Base-by-base conservation (phyloP, 78 protist genomes). In the Chrysochromulina tobinii region DNA sequence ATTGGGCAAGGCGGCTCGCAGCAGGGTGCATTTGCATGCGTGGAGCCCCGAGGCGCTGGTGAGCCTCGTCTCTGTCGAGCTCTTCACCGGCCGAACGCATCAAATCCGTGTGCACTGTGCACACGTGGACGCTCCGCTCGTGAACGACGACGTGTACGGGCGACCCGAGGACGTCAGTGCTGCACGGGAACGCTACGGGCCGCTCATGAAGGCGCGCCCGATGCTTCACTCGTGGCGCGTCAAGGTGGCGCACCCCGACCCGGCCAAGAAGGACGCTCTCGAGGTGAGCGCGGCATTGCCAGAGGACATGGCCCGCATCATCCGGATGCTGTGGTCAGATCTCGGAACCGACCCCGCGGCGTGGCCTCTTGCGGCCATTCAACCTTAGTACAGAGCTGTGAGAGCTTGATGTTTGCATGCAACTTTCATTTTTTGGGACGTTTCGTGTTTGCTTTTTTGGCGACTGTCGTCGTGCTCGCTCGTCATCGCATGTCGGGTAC, bases 21-120 rank as follows among this genome's bases (percentile, higher is more conserved):
- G 20, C 87, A 18, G 20, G 50, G 0, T 79, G 4, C 87, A 54
- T 12, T 6, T 79, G 50, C 87, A 79, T 14, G 87, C 64, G 8
- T 21, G 23, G 50, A 1, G 51, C 64, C 51, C 59, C 18, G 61
- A 25, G 50, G 64, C 6, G 18, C 15, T 38, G 14, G 21, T 79
- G 64, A 1, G 50, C n/a, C 87, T 79, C 18, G 87, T 54, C 23
- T 4, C 87, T 18, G 87, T 79, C 38, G 87, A 79, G 12, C 87
- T 79, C 18, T 64, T 15, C 57, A 83, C 88, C 15, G 88, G 88
- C 50, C 48, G 88, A 54, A 17, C 1, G 69, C 88, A 83, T 72
- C 88, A 83, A 54, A 83, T 83, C 88, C 88, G 88, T 14, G 72
- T 27, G 72, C 88, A 83, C 69, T 0, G 18, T 1, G 72, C 69